These are phyloP conservation scores for Staphylotrichum longicolle DNA, from an alignment of 495 filamentous ascomycete species.

Conservation along the genomic window DNA sequence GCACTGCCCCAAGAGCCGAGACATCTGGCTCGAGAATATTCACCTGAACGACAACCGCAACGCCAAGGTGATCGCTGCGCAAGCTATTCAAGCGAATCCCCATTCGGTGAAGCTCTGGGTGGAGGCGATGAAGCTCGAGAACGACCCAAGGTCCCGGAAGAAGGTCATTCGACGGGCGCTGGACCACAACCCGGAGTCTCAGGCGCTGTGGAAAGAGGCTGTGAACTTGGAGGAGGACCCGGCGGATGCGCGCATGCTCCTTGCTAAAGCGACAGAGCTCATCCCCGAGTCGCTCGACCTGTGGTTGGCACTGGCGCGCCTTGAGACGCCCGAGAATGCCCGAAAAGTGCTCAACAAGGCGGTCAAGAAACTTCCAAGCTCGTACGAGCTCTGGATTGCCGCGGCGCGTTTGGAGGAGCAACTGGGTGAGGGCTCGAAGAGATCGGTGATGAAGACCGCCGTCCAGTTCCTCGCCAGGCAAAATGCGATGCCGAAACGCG, in stretches of 20 bases:
- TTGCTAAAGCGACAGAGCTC: slow-evolving; percentile 90
- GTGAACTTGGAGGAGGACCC: slow-evolving; percentile 92
- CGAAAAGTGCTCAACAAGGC: slow-evolving; percentile 94
- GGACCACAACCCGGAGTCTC: slow-evolving; percentile 85
- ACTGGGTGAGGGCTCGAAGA: slow-evolving; percentile 65
- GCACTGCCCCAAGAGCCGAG: slow-evolving; percentile 89
- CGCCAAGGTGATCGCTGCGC: slow-evolving; percentile 92
- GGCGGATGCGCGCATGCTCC: slow-evolving; percentile 77
- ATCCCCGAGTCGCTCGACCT: slow-evolving; percentile 91
- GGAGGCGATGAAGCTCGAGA: slow-evolving; percentile 90
- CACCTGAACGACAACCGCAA: slow-evolving; percentile 88
- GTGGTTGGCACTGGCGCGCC: slow-evolving; percentile 87
- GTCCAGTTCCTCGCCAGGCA: slow-evolving; percentile 86
- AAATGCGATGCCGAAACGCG: slow-evolving; percentile 92
- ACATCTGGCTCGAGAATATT: slow-evolving; percentile 94
- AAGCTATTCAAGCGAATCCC: slow-evolving; percentile 86
- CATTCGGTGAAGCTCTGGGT: slow-evolving; percentile 89
- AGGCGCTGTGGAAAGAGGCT: slow-evolving; percentile 94
- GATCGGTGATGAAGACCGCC: slow-evolving; percentile 92
- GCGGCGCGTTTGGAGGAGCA: slow-evolving; percentile 91
- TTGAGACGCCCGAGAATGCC: slow-evolving; percentile 85
- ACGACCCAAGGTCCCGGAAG: slow-evolving; percentile 75
- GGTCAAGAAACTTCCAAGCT: slow-evolving; percentile 86
- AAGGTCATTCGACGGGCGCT: slow-evolving; percentile 85
- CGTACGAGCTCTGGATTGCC: slow-evolving; percentile 93